phyloP scores from a whole-genome alignment of 2,329 filamentous ascomycete species.

The Beauveria scarabaeidicola region DNA sequence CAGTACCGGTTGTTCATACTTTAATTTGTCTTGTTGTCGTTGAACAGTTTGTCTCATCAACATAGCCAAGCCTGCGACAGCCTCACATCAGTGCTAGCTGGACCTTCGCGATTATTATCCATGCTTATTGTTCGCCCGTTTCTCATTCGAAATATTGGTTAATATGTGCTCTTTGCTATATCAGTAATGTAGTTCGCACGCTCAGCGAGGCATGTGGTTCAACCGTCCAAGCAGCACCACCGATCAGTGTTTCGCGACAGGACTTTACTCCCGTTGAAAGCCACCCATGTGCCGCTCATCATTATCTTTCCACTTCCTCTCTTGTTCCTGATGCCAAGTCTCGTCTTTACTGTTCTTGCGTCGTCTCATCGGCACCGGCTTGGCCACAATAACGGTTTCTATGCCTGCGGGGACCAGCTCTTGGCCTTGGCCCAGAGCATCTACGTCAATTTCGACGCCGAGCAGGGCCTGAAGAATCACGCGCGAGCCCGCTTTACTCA shows the following conservation, averaged over 20 bases:
- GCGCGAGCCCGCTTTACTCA: slow-evolving; percentile 81
- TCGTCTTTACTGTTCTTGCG: slow-evolving; percentile 8
- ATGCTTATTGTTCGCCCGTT: too few relatives aligned
- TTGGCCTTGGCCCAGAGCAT: slow-evolving; percentile 76
- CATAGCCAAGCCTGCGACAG: too few relatives aligned
- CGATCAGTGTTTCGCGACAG: not conserved
- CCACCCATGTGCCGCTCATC: slow-evolving; percentile 17
- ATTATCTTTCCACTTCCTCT: slow-evolving; percentile 18
- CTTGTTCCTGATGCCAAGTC: slow-evolving; percentile 12
- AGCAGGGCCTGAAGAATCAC: slow-evolving; percentile 74
- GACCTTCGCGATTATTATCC: too few relatives aligned
- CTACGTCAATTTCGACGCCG: slow-evolving; percentile 70
- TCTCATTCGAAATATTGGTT: not conserved
- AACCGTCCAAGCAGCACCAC: not conserved
- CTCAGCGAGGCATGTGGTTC: not conserved
- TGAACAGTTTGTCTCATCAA: too few relatives aligned
- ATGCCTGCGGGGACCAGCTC: slow-evolving; percentile 64
- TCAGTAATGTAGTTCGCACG: not conserved
- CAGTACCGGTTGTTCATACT: too few relatives aligned
- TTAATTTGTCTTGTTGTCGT: too few relatives aligned
- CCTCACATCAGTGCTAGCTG: too few relatives aligned
- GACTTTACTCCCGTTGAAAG: slow-evolving; percentile 18
- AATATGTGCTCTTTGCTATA: slow-evolving; percentile 2
- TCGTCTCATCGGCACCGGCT: slow-evolving; percentile 46
- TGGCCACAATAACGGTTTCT: slow-evolving; percentile 73